Evolutionary conservation across 495 filamentous ascomycete genomes (phyloP), one percentile per base, ranked within the genome.

Genomic region (Daldinia vernicosa): DNA sequence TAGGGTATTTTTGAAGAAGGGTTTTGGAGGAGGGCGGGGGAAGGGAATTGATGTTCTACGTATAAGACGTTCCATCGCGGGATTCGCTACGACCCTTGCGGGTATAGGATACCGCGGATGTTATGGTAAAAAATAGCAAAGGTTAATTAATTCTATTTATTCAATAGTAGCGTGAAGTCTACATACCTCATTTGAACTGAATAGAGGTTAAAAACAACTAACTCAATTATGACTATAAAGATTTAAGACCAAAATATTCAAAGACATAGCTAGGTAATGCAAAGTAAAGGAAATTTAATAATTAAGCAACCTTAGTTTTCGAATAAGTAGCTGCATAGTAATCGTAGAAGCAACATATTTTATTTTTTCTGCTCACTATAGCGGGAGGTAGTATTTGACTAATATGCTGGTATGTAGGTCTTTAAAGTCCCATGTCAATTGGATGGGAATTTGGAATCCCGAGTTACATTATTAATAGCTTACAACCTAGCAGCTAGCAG

Each of bases 401-500:
- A 56, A 35, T 56, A 53, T 30, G 14, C 2, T 14, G 3, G 33
- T 37, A 37, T 39, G 14, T 58, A 35, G 6, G 30, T 57, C 17
- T 17, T 17, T 4, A 39, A 66, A 63, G 43, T 63, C 24, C 63
- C 54, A 60, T 72, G 24, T 64, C 63, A 24, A 60, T 64, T 63
- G 45, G 53, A 72, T 64, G 63, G 59, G 63, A 67, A 63, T 62
- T 43, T 63, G 60, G 60, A 67, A 61, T 63, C n/a, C 32, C 63
- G 27, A 40, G 24, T 5, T 45, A 22, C 27, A 61, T 47, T 62
- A 28, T 35, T 43, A 64, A 39, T 50, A 28, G 56, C 30, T 33
- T 27, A 22, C 9, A 27, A 37, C 52, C 17, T 56, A 24, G 17
- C 43, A 47, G 19, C 19, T 24, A 56, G 57, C 55, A 28, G 43